Base-by-base conservation (phyloP, 495 filamentous ascomycete genomes). In the Immersiella caudata region DNA sequence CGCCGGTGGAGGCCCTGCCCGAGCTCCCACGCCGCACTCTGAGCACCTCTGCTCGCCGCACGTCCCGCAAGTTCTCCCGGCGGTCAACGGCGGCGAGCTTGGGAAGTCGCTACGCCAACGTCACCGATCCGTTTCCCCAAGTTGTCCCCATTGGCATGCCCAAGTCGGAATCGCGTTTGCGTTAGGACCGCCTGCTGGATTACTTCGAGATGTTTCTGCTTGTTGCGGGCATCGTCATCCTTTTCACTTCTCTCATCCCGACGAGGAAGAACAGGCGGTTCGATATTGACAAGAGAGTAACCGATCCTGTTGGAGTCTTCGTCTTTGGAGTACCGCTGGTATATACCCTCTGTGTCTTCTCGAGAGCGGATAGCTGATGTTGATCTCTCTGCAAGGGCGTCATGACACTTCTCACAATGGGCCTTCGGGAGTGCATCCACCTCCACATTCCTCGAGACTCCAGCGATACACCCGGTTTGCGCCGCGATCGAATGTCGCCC, bases 161-260 rank as follows among this genome's bases (percentile, higher is more conserved):
- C 18, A 65, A 26, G 12, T 7, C 52, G 2, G 29, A 6, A 14
- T 36, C 49, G 12, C 5, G 8, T 16, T 27, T 25, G 22, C 52
- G 26, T 20, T 65, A 55, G 63, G 63, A 65, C 29, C 63, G 33
- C 51, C 29, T 65, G 12, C 52, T 65, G 6, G 63, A 65, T 29
- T 11, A 6, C 50, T 25, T 49, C 52, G 63, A 65, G 26, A 14
- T 49, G 7, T 7, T 25, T 2, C 52, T 65, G 5, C 63, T 59
- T 25, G 25, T 65, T 18, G 52, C 33, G 11, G 63, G 63, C 12
- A 9, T 57, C 8, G 9, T 51, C 9, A 50, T 65, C 29, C 26
- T 65, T 21, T 21, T 65, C 51, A 18, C 25, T 12, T 26, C 46
- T 29, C 50, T 57, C 21, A 0, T 29, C 14, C 29, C 50, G 27